phyloP scores from a whole-genome alignment of 768 basidiomycete genomes.

The Lyophyllum atratum region DNA sequence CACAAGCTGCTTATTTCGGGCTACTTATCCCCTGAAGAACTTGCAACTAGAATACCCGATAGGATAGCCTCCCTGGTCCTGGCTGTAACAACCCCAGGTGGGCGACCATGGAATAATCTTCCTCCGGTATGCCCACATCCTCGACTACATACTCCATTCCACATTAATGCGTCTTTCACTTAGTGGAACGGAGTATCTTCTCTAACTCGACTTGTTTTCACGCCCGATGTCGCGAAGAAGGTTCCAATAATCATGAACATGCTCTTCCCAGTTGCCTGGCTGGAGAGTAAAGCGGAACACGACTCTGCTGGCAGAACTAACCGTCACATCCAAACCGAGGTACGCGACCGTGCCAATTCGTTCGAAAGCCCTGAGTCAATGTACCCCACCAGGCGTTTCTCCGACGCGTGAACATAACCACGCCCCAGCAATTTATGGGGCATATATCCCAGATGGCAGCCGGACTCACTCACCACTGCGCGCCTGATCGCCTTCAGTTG shows the following conservation, averaged over 20 bases:
- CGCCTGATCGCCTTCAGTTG: slow-evolving; percentile 42
- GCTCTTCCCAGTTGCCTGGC: slow-evolving; percentile 65
- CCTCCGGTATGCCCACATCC: slow-evolving; percentile 56
- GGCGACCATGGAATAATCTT: slow-evolving; percentile 55
- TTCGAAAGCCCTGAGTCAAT: not conserved
- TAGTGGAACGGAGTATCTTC: slow-evolving; percentile 42
- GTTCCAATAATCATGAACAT: slow-evolving; percentile 54
- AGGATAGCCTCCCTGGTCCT: slow-evolving; percentile 69
- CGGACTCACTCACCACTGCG: slow-evolving; percentile 62
- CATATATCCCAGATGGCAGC: slow-evolving; percentile 75
- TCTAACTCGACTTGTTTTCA: slow-evolving; percentile 40
- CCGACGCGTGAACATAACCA: slow-evolving; percentile 50
- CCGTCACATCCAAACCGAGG: slow-evolving; percentile 57
- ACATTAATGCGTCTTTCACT: not conserved
- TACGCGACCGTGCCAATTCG: slow-evolving; percentile 22
- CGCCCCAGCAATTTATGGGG: slow-evolving; percentile 61
- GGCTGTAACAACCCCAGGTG: slow-evolving; percentile 71
- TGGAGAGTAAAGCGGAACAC: slow-evolving; percentile 50
- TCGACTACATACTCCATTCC: not conserved
- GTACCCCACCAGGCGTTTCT: slow-evolving; percentile 40
- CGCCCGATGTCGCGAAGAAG: slow-evolving; percentile 47
- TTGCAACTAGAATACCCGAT: slow-evolving; percentile 35
- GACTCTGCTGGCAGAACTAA: slow-evolving; percentile 67
- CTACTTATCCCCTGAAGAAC: not conserved
- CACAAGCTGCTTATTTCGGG: not conserved